Conservation (phyloP, 306 rosid genomes). For the Ochetophila trinervis region DNA sequence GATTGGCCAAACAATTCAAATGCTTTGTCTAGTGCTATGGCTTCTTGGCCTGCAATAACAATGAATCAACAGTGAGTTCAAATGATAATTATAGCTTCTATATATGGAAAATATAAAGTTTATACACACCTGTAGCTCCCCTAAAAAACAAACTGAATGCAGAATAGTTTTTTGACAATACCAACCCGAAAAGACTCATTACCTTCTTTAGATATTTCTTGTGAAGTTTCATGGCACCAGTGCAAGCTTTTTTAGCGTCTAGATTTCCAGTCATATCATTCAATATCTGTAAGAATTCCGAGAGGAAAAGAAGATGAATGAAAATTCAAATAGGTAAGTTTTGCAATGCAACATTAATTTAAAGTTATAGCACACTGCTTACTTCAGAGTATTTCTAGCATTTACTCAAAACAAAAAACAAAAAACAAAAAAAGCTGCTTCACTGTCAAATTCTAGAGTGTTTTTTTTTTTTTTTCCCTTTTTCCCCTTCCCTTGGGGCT, state of each 20-base stretch:
- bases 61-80: constrained; percentile 14
- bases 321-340: background rate
- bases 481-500: too few species aligned
- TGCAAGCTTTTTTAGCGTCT: constrained; percentile 95
- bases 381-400: too few species aligned
- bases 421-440: too few species aligned
- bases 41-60: constrained; percentile 70
- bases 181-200: background rate
- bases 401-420: too few species aligned
- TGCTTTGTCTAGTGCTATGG: constrained; percentile 34
- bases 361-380: background rate
- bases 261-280: constrained; percentile 88
- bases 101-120: background rate
- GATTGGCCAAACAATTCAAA: constrained; percentile 20
- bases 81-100: background rate
- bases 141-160: background rate
- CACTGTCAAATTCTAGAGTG: too few species aligned
- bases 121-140: background rate
- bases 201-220: constrained; percentile 92
- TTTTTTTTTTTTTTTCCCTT: too few species aligned
- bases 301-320: constrained; percentile 7
- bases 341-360: too few species aligned
- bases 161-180: background rate
- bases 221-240: constrained; percentile 96
- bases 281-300: constrained; percentile 61